Percentiles rank a stretch among this genome's conserved stretches.
Conservation (phyloP, 176 grass and related monocot species). For the Lolium multiflorum region DNA sequence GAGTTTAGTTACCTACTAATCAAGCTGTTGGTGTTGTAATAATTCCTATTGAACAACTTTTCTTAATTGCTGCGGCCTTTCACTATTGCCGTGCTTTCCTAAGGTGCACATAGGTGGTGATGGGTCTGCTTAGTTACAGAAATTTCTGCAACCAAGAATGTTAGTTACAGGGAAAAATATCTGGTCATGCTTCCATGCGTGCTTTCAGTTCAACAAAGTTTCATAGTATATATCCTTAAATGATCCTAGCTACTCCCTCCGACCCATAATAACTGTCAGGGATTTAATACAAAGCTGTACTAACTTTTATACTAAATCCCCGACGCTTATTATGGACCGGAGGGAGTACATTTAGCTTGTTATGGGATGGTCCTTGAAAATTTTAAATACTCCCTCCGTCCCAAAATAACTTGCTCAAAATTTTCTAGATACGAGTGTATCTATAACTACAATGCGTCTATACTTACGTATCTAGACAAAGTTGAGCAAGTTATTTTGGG, state of each 20-base stretch:
- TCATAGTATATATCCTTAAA: conserved; percentile 3
- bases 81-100: neutral
- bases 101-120: neutral
- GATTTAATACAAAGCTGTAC: too few relatives aligned
- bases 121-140: neutral
- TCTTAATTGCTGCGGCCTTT: neutral
- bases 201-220: conserved; percentile 1
- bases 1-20: conserved; percentile 24
- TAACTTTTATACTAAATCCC: too few relatives aligned
- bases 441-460: too few relatives aligned
- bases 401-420: too few relatives aligned
- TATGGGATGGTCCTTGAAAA: too few relatives aligned
- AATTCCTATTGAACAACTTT: conserved; percentile 2
- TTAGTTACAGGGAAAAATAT: neutral
- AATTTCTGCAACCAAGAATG: neutral
- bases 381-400: neutral
- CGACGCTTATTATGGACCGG: too few relatives aligned
- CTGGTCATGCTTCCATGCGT: neutral
- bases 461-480: too few relatives aligned
- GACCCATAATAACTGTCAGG: too few relatives aligned
- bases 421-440: too few relatives aligned
- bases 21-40: neutral
- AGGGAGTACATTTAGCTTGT: too few relatives aligned
- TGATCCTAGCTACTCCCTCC: neutral
- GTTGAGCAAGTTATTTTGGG: too few relatives aligned